Evolutionary conservation across 371 early-diverging fungal genomes (phyloP).

Genomic region (Mortierella sp.): DNA sequence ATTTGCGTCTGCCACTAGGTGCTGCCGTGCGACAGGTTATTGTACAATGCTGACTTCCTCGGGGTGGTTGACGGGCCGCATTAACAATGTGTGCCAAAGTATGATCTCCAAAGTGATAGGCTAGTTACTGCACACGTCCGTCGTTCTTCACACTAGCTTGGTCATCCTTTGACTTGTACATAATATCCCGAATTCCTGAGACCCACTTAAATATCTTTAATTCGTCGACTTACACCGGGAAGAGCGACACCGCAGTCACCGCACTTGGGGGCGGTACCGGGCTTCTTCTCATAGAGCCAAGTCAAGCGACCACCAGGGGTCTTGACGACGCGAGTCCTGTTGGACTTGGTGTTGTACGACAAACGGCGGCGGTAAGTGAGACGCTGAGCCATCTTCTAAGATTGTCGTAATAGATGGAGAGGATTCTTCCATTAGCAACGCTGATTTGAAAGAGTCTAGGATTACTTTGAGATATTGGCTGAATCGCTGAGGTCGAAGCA

Average conservation of each 20-base stretch:
- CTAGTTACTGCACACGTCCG: too few species aligned
- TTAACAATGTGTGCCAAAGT: too few species aligned
- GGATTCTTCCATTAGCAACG: conserved; percentile 8
- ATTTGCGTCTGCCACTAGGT: neutral
- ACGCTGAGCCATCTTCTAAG: conserved; percentile 85
- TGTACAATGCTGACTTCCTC: too few species aligned
- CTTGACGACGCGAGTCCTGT: conserved; percentile 96
- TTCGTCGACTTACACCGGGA: conserved; percentile 80
- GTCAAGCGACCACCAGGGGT: conserved; percentile 97
- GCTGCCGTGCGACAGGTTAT: too few species aligned
- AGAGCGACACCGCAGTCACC: conserved; percentile 97
- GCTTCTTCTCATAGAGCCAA: conserved; percentile 94
- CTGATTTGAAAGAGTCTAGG: neutral
- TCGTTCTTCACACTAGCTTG: too few species aligned
- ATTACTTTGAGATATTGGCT: neutral
- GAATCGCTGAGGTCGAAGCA: neutral
- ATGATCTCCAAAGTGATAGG: too few species aligned
- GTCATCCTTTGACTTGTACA: too few species aligned
- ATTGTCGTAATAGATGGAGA: neutral
- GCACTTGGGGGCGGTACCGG: conserved; percentile 93
- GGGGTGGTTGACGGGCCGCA: too few species aligned
- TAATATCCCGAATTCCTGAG: neutral
- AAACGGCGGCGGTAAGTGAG: conserved; percentile 97
- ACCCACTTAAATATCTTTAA: neutral
- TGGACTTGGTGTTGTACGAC: conserved; percentile 99